Evolutionary conservation across 2,329 filamentous ascomycete genomes (phyloP).

Genomic region (Leptographium wingfieldii): DNA sequence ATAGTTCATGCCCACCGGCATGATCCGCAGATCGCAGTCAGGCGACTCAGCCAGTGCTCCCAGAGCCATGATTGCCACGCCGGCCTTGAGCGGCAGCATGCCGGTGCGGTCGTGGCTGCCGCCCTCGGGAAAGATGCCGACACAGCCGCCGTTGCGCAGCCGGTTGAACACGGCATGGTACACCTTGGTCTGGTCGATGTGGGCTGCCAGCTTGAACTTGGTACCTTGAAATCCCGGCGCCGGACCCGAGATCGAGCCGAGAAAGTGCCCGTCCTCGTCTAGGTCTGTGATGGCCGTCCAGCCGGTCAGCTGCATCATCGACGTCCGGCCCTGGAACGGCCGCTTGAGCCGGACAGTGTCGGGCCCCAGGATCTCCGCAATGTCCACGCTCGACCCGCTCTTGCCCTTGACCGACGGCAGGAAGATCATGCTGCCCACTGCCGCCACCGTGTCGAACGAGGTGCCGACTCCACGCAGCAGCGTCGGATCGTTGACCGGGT

Average conservation of each 20-base stretch:
- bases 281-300: slow-evolving; percentile 43
- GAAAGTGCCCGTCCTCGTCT: slow-evolving; percentile 51
- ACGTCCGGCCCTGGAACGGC: slow-evolving; percentile 64
- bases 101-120: slow-evolving; percentile 92
- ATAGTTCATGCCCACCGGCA: slow-evolving; percentile 98
- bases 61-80: slow-evolving; percentile 95
- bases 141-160: slow-evolving; percentile 70
- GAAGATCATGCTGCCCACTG: slow-evolving; percentile 73
- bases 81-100: slow-evolving; percentile 83
- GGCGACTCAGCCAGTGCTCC: slow-evolving; percentile 77
- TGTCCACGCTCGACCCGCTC: slow-evolving; percentile 68
- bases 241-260: slow-evolving; percentile 38
- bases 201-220: slow-evolving; percentile 77
- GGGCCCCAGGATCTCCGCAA: slow-evolving; percentile 65
- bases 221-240: slow-evolving; percentile 59
- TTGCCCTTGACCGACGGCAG: slow-evolving; percentile 71
- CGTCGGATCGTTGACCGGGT: slow-evolving; percentile 73
- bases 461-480: slow-evolving; percentile 69
- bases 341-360: slow-evolving; percentile 81
- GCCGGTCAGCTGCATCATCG: slow-evolving; percentile 71
- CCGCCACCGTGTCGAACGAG: slow-evolving; percentile 65
- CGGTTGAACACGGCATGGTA: slow-evolving; percentile 87
- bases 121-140: slow-evolving; percentile 94
- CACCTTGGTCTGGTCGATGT: slow-evolving; percentile 86
- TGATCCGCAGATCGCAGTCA: slow-evolving; percentile 81